Base-by-base conservation (phyloP, 495 filamentous ascomycete species). In the Letharia columbiana region DNA sequence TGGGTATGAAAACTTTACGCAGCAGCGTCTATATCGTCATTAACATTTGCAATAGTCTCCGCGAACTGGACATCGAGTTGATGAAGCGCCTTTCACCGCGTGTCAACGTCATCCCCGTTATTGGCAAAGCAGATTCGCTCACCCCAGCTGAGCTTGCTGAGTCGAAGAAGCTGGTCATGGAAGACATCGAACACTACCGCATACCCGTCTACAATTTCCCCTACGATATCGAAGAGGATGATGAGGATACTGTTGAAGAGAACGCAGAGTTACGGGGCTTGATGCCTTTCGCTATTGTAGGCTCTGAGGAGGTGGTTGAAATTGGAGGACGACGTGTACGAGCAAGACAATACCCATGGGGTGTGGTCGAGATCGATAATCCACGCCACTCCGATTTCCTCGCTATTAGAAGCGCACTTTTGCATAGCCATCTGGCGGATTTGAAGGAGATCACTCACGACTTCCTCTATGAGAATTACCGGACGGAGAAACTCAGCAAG, bases 201-300 rank as follows among this genome's bases (percentile, higher is more conserved):
- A 98, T 98, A 72, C 94, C 94, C 47, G 95, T 98, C 70, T 98
- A 98, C 86, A 98, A 98, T 84, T 98, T 98, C 83, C 94, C 94
- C 42, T 98, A 98, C 80, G 94, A 98, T 75, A 94, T 98, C 66
- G 94, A 98, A 79, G 94, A 98, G 80, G 94, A 98, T 75, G 94
- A 98, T 74, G 94, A 98, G 79, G 94, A 98, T 73, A 98, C 94
- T 0, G 93, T 98, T 39, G 94, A 98, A 79, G 94, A 98, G 79
- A 98, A 98, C 71, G 92, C 93, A 63, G 94, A 98, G 79, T 83
- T 98, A 54, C 87, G 94, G 76, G 91, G 93, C 52, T 81, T 98
- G 69, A 98, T 98, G 94, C 94, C 94, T 15, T 98, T 98, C 70
- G 94, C 94, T 62, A 98, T 98, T 75, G 94, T 98, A 66, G 94